Conservation (phyloP, 495 filamentous ascomycete genomes). For the Daldinia vernicosa region DNA sequence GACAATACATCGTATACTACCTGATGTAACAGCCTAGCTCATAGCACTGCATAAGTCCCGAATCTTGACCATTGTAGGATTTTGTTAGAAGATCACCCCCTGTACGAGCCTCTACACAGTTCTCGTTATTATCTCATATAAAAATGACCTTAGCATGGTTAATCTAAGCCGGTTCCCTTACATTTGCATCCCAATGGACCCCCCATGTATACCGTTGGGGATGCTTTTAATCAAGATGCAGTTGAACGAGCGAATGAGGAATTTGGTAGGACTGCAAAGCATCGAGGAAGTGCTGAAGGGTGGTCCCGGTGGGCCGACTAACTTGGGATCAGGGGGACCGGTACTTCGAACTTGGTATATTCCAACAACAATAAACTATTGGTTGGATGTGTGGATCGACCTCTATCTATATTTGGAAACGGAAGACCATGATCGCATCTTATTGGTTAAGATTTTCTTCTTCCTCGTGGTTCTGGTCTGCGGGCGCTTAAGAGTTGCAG, state of each 20-base stretch:
- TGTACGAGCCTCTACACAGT: constrained; percentile 1
- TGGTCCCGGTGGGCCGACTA: constrained; percentile 19
- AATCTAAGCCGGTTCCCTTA: constrained; percentile 9
- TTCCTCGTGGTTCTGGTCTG: constrained; percentile 31
- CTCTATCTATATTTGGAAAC: constrained; percentile 34
- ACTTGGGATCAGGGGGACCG: constrained; percentile 31
- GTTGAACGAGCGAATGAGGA: constrained; percentile 24
- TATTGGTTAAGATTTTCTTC: constrained; percentile 18
- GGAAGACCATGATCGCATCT: constrained; percentile 4
- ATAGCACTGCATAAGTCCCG: constrained; percentile 1
- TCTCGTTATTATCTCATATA: background rate
- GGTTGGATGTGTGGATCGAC: constrained; percentile 7
- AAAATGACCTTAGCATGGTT: constrained; percentile 11
- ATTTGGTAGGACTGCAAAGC: constrained; percentile 11
- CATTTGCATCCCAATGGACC: constrained; percentile 11
- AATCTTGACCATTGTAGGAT: background rate
- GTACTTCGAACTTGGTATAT: constrained; percentile 27
- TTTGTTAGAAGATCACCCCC: background rate
- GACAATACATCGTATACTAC: constrained; percentile 10
- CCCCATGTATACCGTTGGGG: constrained; percentile 2
- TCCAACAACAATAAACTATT: constrained; percentile 10
- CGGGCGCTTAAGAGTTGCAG: constrained; percentile 39
- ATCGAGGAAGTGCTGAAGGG: constrained; percentile 18
- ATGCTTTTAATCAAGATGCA: constrained; percentile 19
- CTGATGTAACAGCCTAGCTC: background rate